Percentiles rank a stretch among this genome's conserved stretches.
These are phyloP conservation scores for Thelephora terrestris DNA, from an alignment of 1,284 basidiomycete species.

Conservation along the genomic window DNA sequence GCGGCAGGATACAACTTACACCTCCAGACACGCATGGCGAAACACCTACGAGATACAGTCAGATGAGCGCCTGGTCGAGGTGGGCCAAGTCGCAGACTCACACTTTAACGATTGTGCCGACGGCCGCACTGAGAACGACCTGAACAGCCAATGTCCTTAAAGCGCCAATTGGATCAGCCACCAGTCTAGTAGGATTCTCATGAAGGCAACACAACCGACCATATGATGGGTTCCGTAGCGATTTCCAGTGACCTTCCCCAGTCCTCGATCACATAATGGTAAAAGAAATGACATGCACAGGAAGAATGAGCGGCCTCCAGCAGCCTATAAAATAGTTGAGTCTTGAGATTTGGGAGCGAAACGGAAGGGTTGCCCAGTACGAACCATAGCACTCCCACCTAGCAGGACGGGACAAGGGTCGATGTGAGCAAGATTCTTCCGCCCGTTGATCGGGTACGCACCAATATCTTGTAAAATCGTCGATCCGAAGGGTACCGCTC, in stretches of 20 bases:
- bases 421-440: background rate
- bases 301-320: conserved; percentile 43
- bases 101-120: conserved; percentile 54
- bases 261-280: conserved; percentile 46
- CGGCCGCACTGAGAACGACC: conserved; percentile 32
- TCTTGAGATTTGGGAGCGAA: background rate
- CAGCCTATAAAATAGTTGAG: conserved; percentile 28
- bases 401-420: background rate
- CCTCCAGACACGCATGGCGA: conserved; percentile 57
- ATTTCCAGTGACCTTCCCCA: conserved; percentile 34
- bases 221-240: conserved; percentile 30
- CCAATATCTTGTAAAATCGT: conserved; percentile 41
- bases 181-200: background rate
- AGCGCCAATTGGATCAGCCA: background rate
- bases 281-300: conserved; percentile 46
- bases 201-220: conserved; percentile 24
- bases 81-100: conserved; percentile 24
- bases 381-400: conserved; percentile 39
- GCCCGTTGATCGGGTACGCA: conserved; percentile 23
- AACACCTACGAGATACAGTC: conserved; percentile 32
- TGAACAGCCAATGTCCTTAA: conserved; percentile 29
- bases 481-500: conserved; percentile 44
- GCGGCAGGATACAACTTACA: conserved; percentile 31
- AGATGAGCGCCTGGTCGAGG: background rate
- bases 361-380: conserved; percentile 11